Base-by-base conservation (phyloP, 23 red algal species). In the Cyanidioschyzon merolae region DNA sequence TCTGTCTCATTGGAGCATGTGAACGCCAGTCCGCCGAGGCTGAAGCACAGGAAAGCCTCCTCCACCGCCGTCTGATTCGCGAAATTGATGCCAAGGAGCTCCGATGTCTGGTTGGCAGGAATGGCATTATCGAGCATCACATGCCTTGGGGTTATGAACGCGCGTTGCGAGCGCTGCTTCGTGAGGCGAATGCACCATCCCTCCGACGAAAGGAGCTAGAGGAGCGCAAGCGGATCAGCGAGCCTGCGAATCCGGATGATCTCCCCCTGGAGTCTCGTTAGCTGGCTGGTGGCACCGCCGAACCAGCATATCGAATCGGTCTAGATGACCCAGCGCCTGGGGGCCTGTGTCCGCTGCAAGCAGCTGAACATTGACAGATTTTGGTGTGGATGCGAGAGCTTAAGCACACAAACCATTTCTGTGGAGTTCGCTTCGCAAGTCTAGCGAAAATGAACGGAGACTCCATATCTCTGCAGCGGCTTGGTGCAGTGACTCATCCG, bases 91-190 rank as follows among this genome's bases (percentile, higher is more conserved):
- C n/a, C 16, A 25, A 35, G 12, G 63, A 71, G 63, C 63, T 71
- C 7, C 63, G 63, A 25, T 71, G 63, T 35, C 63, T 71, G 12
- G 32, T 71, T 27, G 63, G 63, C 63, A 7, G 63, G n/a, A 71
- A 71, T 7, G 63, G 63, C 12, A 71, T 71, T 27, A 25, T 71
- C 29, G 63, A 71, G 32, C 63, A 71, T 35, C 63, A 71, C 63
- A 71, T 71, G 63, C 63, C 63, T 3, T 71, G 63, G 63, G 63
- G 63, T 27, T 71, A 71, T 35, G 63, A 71, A 27, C 63, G 32
- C 12, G 63, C 63, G 12, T 27, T 71, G 29, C 63, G 21, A 3
- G 21, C 63, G 29, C 63, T 71, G 63, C 63, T 71, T 25, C 63
- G 63, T 35, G 63, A 71, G 16, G 63, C 21, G 30, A 71, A 71